Base-by-base conservation (phyloP, 1,284 basidiomycete species). In the Melanopsichium pennsylvanicum region DNA sequence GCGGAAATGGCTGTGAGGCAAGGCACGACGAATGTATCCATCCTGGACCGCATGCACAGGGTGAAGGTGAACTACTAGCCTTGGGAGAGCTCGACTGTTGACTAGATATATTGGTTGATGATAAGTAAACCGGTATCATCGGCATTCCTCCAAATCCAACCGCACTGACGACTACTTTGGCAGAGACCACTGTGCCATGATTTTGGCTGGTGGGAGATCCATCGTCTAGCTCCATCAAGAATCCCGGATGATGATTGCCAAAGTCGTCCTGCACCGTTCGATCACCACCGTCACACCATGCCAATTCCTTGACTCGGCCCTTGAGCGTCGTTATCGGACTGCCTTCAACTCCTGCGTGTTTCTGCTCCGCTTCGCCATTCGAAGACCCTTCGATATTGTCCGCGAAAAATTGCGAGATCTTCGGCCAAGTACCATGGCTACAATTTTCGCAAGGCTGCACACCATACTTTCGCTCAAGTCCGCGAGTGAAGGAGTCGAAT, bases 1-100 rank as follows among this genome's bases (percentile, higher is more conserved):
- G 44, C 2, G 56, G 36, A 36, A 72, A 76, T 2, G 61, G 60
- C 4, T 54, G 52, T 2, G 48, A 33, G 8, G 74, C 70, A 19
- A 82, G 74, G 1, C 78, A 76, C 16, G 72, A 33, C 0, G 80
- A 77, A 39, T 82, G 82, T 31, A 72, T 75, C 81, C 81, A 81
- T n/a, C 68, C 78, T 18, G 50, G 56, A 34, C 56, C 56, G n/a
- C 46, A 54, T 5, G 62, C 32, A 3, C n/a, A n/a, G n/a, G 54
- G 54, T 18, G 56, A 16, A 6, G 40, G 31, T 10, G 35, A 16
- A 2, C 27, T 1, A 3, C 29, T 3, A 0, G 41, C 12, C 4
- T 8, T 18, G 6, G 36, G 5, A 19, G 34, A 18, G 13, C 22
- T 10, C 4, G 25, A 13, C 23, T 21, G 10, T 13, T 21, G 8